Percentiles rank a stretch among this genome's conserved stretches.
phyloP scores from a whole-genome alignment of 106 monocot species.

The Dioscorea zingiberensis region DNA sequence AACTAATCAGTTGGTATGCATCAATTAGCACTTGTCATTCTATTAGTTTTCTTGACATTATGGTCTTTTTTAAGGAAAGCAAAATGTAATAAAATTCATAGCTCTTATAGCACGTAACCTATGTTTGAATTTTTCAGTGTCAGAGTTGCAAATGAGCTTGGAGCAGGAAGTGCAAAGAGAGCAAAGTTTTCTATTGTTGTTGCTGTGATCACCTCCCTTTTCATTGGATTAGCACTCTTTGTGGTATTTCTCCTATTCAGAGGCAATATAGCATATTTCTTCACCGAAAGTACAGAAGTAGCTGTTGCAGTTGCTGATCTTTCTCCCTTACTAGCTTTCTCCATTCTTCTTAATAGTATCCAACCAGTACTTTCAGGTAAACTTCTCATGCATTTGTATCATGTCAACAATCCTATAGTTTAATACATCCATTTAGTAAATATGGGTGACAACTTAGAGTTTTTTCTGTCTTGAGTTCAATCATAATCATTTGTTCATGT shows the following conservation, averaged over 20 bases:
- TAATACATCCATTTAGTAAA: too few species aligned
- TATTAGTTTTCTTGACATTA: too few species aligned
- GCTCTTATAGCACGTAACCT: too few species aligned
- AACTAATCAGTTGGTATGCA: too few species aligned
- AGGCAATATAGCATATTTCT: slow-evolving; percentile 49
- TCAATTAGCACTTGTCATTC: too few species aligned
- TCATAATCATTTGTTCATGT: background rate
- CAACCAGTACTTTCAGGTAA: slow-evolving; percentile 77
- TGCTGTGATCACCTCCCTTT: slow-evolving; percentile 23
- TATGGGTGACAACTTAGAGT: too few species aligned
- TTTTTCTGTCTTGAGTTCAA: background rate
- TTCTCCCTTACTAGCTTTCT: slow-evolving; percentile 65
- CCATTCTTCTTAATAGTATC: slow-evolving; percentile 72
- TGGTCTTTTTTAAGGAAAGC: too few species aligned
- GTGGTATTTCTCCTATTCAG: slow-evolving; percentile 40
- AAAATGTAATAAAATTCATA: too few species aligned
- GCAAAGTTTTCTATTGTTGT: slow-evolving; percentile 58
- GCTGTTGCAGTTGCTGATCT: slow-evolving; percentile 54
- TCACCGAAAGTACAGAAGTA: slow-evolving; percentile 38
- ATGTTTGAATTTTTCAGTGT: slow-evolving; percentile 16
- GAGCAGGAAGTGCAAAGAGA: slow-evolving; percentile 49
- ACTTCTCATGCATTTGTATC: too few species aligned
- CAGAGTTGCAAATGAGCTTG: slow-evolving; percentile 73
- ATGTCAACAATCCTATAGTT: too few species aligned
- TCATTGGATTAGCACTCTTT: slow-evolving; percentile 46